phyloP scores from a whole-genome alignment of 345 rosid species.

The Boechera retrofracta region DNA sequence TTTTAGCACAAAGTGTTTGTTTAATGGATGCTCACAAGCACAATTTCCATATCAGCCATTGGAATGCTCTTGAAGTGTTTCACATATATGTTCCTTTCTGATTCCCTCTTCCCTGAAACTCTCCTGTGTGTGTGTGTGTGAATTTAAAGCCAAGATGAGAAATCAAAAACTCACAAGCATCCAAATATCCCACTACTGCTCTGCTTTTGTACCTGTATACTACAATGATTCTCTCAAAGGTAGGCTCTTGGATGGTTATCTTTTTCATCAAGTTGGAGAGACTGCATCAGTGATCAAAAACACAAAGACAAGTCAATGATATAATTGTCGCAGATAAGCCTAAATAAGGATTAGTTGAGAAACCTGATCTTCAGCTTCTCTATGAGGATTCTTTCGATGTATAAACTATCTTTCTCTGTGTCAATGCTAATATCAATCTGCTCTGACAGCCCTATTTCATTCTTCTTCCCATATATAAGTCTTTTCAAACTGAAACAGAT shows the following conservation, averaged over 20 bases:
- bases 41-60: conserved; percentile 94
- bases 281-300: conserved; percentile 44
- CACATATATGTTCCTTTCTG: conserved; percentile 59
- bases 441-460: conserved; percentile 33
- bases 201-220: conserved; percentile 65
- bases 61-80: conserved; percentile 87
- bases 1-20: conserved; percentile 9
- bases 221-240: conserved; percentile 77
- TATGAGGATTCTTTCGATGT: conserved; percentile 65
- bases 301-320: conserved; percentile 18
- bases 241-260: conserved; percentile 80
- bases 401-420: conserved; percentile 47
- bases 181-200: not conserved
- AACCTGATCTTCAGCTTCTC: conserved; percentile 73
- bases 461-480: conserved; percentile 45
- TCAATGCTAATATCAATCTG: conserved; percentile 51
- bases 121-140: conserved; percentile 47
- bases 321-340: not conserved
- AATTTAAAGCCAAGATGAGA: conserved; percentile 19
- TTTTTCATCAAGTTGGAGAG: conserved; percentile 57
- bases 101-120: conserved; percentile 48
- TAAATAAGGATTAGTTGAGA: not conserved
- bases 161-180: not conserved
- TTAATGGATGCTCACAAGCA: conserved; percentile 63
- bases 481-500: conserved; percentile 50